Base-by-base conservation (phyloP, 805 yeast species). In the Yarrowia hollandica region DNA sequence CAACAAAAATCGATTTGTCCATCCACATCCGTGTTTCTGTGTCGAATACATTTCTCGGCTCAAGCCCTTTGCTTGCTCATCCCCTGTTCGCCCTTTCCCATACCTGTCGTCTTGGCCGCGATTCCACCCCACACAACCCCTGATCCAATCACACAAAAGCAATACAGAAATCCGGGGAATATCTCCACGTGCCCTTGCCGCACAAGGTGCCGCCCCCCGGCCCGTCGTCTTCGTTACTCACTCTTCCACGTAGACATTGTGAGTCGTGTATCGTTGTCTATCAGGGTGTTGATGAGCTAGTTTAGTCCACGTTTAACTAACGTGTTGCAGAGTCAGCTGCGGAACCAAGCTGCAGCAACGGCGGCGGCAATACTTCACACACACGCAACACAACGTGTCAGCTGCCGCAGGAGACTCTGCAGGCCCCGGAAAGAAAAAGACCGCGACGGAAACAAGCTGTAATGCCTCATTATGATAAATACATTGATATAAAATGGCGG, bases 211-310 rank as follows among this genome's bases (percentile, higher is more conserved):
- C n/a, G n/a, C n/a, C n/a, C n/a, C n/a, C n/a, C n/a, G n/a, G n/a
- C n/a, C n/a, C n/a, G n/a, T n/a, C n/a, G n/a, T n/a, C n/a, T n/a
- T 11, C 16, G 18, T 5, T 21, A 64, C 72, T 26, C 62, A 70
- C 72, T 77, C 68, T 78, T 48, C 55, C 55, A 48, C 28, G 55
- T 48, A 7, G 55, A 48, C 55, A 48, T 48, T 31, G 39, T 22
- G 30, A 22, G 39, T 15, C 28, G 52, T 44, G 54, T 44, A 19
- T 21, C 8, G 55, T 31, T 33, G 55, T 31, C 39, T 30, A 44
- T 44, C 39, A 16, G 55, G n/a, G 55, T 31, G 55, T 48, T 48
- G 55, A 10, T 48, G 54, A 44, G 52, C 52, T 44, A 44, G 37
- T 44, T 44, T 44, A 31, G 54, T 44, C 37, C 37, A 44, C 37